Evolutionary conservation across 495 filamentous ascomycete species (phyloP).

Genomic region (Cairneyella variabilis): DNA sequence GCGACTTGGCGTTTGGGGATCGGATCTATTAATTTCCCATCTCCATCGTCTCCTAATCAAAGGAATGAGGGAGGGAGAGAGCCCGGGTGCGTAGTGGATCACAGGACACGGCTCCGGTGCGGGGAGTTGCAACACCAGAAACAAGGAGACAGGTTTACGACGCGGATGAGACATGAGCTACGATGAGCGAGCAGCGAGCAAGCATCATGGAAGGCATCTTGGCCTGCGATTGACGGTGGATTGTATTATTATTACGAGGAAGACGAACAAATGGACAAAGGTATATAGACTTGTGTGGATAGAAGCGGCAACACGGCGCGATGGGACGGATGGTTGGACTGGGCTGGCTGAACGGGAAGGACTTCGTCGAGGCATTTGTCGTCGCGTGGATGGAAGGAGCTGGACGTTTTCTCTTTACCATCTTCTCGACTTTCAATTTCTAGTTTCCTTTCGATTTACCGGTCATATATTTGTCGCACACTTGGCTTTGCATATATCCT

Average conservation of each 20-base stretch:
- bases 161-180: constrained; percentile 28
- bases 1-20: constrained; percentile 37
- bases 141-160: constrained; percentile 18
- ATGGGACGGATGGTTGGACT: not conserved
- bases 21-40: constrained; percentile 33
- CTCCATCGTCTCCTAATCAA: no score
- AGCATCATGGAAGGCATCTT: no score
- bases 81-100: constrained; percentile 18
- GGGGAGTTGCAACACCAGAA: no score
- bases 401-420: no score
- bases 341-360: not conserved
- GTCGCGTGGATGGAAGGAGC: not conserved
- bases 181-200: constrained; percentile 18
- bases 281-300: constrained; percentile 12
- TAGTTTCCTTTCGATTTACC: not conserved
- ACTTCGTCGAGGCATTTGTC: constrained; percentile 18
- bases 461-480: not conserved
- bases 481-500: not conserved
- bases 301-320: not conserved
- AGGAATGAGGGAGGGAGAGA: constrained; percentile 4
- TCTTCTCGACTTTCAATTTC: constrained; percentile 4
- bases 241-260: constrained; percentile 28
- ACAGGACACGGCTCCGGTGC: no score
- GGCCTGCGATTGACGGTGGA: no score
- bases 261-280: not conserved